Conservation (phyloP, 805 yeast genomes). For the Sporopachydermia lactativora region DNA sequence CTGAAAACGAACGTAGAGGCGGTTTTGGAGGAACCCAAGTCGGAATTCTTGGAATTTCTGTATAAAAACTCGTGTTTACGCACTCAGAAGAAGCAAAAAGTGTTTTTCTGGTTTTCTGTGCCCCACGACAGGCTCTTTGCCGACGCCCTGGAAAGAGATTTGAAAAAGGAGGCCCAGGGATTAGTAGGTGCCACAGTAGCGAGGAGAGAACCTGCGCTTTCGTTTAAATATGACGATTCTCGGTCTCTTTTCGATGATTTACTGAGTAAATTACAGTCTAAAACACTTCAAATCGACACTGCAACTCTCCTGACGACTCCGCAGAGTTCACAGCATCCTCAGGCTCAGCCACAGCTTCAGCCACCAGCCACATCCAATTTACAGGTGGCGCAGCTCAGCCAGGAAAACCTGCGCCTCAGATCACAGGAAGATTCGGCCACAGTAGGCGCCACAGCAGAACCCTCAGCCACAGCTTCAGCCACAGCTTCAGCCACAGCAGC, state of each 20-base stretch:
- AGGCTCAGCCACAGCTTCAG: neutral
- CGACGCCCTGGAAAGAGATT: constrained; percentile 86
- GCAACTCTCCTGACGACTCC: neutral
- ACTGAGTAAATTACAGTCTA: constrained; percentile 1
- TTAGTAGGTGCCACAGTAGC: constrained; percentile 65
- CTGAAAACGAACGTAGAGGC: constrained; percentile 83
- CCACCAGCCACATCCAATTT: too few relatives aligned
- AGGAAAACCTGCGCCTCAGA: too few relatives aligned
- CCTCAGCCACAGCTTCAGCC: too few relatives aligned
- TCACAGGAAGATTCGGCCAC: too few relatives aligned
- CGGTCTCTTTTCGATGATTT: neutral
- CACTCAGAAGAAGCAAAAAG: constrained; percentile 94
- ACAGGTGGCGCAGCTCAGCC: too few relatives aligned
- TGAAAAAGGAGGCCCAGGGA: constrained; percentile 52
- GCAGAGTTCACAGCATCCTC: neutral
- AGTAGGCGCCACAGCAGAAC: too few relatives aligned
- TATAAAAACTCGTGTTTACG: constrained; percentile 78
- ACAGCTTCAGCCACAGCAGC: too few relatives aligned
- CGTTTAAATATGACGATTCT: constrained; percentile 49
- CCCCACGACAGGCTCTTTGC: constrained; percentile 86
- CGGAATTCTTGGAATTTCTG: constrained; percentile 69
- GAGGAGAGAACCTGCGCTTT: constrained; percentile 60
- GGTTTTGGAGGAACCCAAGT: constrained; percentile 72
- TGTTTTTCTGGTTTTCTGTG: constrained; percentile 92
- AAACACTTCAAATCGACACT: neutral